phyloP scores from a whole-genome alignment of 768 basidiomycete genomes.

The Russula foetens region DNA sequence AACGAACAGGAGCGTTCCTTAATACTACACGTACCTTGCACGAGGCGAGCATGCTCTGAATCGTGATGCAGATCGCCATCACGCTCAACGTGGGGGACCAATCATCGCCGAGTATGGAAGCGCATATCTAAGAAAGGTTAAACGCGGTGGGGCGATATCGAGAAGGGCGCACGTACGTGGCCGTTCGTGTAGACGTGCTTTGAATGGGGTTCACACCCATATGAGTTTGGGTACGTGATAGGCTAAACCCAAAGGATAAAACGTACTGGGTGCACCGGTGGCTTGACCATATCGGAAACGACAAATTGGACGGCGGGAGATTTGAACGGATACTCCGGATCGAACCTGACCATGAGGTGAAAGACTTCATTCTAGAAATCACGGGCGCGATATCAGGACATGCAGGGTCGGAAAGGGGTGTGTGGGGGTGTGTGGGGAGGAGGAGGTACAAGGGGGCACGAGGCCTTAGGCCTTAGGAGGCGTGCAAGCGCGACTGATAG shows the following conservation, averaged over 20 bases:
- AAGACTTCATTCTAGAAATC: constrained; percentile 58
- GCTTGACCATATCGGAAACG: constrained; percentile 48
- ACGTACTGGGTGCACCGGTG: constrained; percentile 77
- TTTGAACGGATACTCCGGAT: constrained; percentile 75
- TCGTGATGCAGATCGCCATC: constrained; percentile 70
- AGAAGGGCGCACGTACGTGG: constrained; percentile 43
- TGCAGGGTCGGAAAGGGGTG: background rate
- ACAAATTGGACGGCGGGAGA: constrained; percentile 85
- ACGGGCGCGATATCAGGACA: background rate
- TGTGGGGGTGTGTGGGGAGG: background rate
- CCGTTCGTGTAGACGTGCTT: constrained; percentile 83
- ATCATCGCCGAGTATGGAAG: constrained; percentile 81
- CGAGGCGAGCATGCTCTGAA: constrained; percentile 89
- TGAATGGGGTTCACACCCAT: constrained; percentile 28
- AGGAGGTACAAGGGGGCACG: background rate
- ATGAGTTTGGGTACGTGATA: background rate
- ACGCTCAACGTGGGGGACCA: constrained; percentile 89
- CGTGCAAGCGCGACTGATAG: no score
- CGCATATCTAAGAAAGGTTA: constrained; percentile 58
- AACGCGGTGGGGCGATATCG: background rate
- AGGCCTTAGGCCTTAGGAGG: background rate
- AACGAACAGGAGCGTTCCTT: background rate
- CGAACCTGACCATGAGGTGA: constrained; percentile 76
- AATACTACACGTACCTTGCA: constrained; percentile 58
- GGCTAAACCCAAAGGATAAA: background rate